phyloP scores from a whole-genome alignment of 805 yeast species.

The Candida pseudofarinosa region DNA sequence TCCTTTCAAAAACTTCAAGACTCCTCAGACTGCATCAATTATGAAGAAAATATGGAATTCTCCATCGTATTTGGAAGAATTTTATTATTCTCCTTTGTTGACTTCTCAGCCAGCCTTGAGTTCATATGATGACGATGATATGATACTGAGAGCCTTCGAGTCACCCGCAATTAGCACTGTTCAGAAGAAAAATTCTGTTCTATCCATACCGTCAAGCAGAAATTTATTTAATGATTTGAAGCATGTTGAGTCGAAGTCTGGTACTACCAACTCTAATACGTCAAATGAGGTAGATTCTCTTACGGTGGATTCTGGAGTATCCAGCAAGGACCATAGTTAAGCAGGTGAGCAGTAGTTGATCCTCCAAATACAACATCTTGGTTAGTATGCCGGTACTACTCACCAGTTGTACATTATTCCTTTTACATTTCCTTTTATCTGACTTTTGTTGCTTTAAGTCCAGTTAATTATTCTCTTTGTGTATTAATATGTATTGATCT shows the following conservation, averaged over 20 bases:
- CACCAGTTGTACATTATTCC: background rate
- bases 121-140: slow-evolving; percentile 44
- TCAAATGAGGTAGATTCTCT: background rate
- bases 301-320: background rate
- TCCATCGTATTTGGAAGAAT: slow-evolving; percentile 64
- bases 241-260: slow-evolving; percentile 10
- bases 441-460: background rate
- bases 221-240: slow-evolving; percentile 18
- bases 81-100: slow-evolving; percentile 47
- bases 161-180: slow-evolving; percentile 6
- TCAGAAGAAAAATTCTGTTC: slow-evolving; percentile 6
- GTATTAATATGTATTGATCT: background rate
- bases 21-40: slow-evolving; percentile 42
- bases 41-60: slow-evolving; percentile 59
- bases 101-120: slow-evolving; percentile 21
- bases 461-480: background rate
- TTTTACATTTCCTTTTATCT: background rate
- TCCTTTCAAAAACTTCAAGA: slow-evolving; percentile 31
- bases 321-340: background rate
- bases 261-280: background rate
- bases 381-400: background rate
- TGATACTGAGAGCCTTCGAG: slow-evolving; percentile 40
- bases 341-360: background rate
- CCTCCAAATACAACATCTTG: no score
- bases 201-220: slow-evolving; percentile 11